Evolutionary conservation across 352 stramenopile species (phyloP), one percentile per base, ranked within the genome.

Genomic region (Phytophthora constricta): DNA sequence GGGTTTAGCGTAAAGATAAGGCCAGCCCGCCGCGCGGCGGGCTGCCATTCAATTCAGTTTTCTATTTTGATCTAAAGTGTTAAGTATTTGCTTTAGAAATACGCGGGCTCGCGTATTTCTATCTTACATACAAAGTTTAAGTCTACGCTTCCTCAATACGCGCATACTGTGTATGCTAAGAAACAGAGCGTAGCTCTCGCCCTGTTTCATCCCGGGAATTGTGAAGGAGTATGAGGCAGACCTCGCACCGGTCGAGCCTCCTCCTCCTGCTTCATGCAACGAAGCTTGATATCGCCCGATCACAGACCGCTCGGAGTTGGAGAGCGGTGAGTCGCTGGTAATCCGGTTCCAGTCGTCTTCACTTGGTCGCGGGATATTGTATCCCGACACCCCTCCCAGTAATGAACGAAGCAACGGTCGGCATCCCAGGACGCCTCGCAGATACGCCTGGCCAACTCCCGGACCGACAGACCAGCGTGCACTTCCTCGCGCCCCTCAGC

Each of bases 141-240:
- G n/a, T n/a, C n/a, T n/a, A n/a, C n/a, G n/a, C n/a, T n/a, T n/a
- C n/a, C n/a, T n/a, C n/a, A n/a, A n/a, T n/a, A n/a, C n/a, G n/a
- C n/a, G n/a, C n/a, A n/a, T n/a, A n/a, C n/a, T n/a, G n/a, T n/a
- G n/a, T n/a, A n/a, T n/a, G n/a, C n/a, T n/a, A n/a, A n/a, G n/a
- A n/a, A n/a, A n/a, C n/a, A n/a, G n/a, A n/a, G n/a, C n/a, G n/a
- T n/a, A n/a, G n/a, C n/a, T n/a, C n/a, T n/a, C n/a, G n/a, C n/a
- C n/a, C n/a, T n/a, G n/a, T n/a, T n/a, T n/a, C n/a, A n/a, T n/a
- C n/a, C n/a, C n/a, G n/a, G n/a, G n/a, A n/a, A n/a, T n/a, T n/a
- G 25, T 58, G 1, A 11, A 5, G 4, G 47, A 42, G 5, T 58
- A 67, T 13, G 42, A 67, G 49, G 58, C 58, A 43, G 34, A 19